Evolutionary conservation across 352 stramenopile species (phyloP), one percentile per base, ranked within the genome.

Genomic region (Peronospora farinosa): DNA sequence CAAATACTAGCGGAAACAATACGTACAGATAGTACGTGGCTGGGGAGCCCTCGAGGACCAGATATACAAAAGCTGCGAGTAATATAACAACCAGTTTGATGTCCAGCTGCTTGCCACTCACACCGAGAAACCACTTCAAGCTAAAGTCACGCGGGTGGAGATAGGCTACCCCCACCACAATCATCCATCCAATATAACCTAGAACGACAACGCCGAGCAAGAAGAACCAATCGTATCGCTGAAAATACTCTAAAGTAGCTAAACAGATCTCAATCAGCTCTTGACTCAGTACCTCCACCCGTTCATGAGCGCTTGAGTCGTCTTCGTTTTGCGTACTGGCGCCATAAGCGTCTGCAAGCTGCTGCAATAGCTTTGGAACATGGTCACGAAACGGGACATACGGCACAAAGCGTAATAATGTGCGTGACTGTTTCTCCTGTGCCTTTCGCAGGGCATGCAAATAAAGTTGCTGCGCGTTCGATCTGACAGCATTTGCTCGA

Each of bases 211-310:
- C 53, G 17, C 65, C 73, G 17, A 88, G 64, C 31, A 94, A 59
- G 45, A 91, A 87, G 40, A 86, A 71, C 72, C 83, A 91, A 60
- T 94, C 83, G 57, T 92, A 92, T 32, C 75, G 65, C 58, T 92
- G 83, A 40, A 90, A 86, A 46, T 91, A 89, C 57, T 75, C 63
- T 36, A 92, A 54, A 30, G 75, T 77, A 9, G 70, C 76, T 42
- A 93, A 69, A n/a, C 78, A 89, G 30, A 88, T 71, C 36, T 65
- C 70, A 55, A 94, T 87, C 39, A 86, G 58, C 21, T 76, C 67
- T 37, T 91, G 78, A 15, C 75, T 84, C 43, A 71, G 23, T 5
- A 50, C 27, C 49, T 88, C 77, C 28, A 84, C 71, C 3, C 44
- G 40, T 35, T 53, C 53, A 47, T 48, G 58, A 1, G 30, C 33